phyloP scores from a whole-genome alignment of 2,329 filamentous ascomycete genomes.

The Pestalotiopsis sp. region DNA sequence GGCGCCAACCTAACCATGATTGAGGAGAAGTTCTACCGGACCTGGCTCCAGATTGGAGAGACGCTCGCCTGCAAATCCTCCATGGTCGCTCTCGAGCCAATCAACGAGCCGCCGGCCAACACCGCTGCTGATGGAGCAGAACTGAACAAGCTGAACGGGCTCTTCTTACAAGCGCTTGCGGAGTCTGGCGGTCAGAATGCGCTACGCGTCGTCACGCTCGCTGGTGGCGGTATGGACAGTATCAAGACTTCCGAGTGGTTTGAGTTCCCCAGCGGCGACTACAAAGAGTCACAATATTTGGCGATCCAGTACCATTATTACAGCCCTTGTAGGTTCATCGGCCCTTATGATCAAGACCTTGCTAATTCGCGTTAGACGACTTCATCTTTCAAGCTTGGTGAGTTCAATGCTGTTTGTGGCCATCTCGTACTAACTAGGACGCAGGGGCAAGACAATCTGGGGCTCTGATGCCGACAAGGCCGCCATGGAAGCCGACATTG shows the following conservation, averaged over 20 bases:
- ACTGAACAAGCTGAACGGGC: constrained; percentile 56
- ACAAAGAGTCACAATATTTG: constrained; percentile 48
- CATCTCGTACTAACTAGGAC: neutral
- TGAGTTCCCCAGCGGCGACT: constrained; percentile 45
- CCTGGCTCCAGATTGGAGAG: constrained; percentile 60
- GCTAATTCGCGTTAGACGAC: constrained; percentile 31
- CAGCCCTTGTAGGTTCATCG: constrained; percentile 41
- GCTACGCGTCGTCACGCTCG: constrained; percentile 56
- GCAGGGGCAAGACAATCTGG: constrained; percentile 55
- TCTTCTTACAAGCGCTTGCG: constrained; percentile 56
- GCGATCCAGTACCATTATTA: constrained; percentile 66
- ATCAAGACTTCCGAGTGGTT: constrained; percentile 58
- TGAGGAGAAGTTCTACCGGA: constrained; percentile 55
- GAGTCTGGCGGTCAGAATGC: constrained; percentile 57
- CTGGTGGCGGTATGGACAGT: constrained; percentile 52
- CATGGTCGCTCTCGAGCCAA: constrained; percentile 57
- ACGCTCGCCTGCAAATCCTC: constrained; percentile 56
- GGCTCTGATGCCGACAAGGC: constrained; percentile 56
- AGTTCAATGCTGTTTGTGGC: neutral
- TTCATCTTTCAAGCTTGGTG: constrained; percentile 46
- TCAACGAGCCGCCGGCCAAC: constrained; percentile 60
- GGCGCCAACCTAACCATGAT: constrained; percentile 52
- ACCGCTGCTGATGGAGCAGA: constrained; percentile 50
- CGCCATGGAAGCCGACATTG: constrained; percentile 49
- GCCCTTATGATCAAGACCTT: too few species aligned